Evolutionary conservation across 768 basidiomycete genomes (phyloP).

Genomic region (Guyanaporus albipodus): DNA sequence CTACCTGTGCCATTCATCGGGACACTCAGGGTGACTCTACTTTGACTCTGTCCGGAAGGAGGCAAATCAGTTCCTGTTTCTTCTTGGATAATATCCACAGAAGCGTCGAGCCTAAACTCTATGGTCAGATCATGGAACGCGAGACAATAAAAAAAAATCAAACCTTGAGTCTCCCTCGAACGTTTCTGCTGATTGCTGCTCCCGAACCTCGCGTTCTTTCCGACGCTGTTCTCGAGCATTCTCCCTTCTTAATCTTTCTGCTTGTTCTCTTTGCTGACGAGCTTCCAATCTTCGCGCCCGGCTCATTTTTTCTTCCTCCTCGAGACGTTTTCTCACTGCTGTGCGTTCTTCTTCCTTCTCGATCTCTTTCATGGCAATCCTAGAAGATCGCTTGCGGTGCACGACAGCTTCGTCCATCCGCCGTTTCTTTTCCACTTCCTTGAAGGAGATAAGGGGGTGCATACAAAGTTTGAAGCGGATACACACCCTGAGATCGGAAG

Average conservation of each 20-base stretch:
- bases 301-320: conserved; percentile 65
- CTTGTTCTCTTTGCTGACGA: conserved; percentile 54
- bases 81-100: conserved; percentile 1
- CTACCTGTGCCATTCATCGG: conserved; percentile 31
- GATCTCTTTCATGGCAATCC: conserved; percentile 76
- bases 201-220: conserved; percentile 32
- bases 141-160: background rate
- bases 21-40: background rate
- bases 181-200: conserved; percentile 19
- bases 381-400: conserved; percentile 87
- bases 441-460: conserved; percentile 9
- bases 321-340: conserved; percentile 54
- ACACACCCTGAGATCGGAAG: conserved; percentile 58
- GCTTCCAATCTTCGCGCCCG: conserved; percentile 58
- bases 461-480: background rate
- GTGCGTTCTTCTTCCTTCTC: conserved; percentile 72
- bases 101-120: conserved; percentile 9
- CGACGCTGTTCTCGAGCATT: conserved; percentile 52
- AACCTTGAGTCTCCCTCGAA: conserved; percentile 13
- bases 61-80: background rate
- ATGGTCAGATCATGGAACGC: conserved; percentile 13
- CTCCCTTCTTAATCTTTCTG: conserved; percentile 51
- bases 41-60: conserved; percentile 8
- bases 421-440: conserved; percentile 63
- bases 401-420: conserved; percentile 70